Conservation (phyloP, 495 filamentous ascomycete species). For the Xylaria flabelliformis region DNA sequence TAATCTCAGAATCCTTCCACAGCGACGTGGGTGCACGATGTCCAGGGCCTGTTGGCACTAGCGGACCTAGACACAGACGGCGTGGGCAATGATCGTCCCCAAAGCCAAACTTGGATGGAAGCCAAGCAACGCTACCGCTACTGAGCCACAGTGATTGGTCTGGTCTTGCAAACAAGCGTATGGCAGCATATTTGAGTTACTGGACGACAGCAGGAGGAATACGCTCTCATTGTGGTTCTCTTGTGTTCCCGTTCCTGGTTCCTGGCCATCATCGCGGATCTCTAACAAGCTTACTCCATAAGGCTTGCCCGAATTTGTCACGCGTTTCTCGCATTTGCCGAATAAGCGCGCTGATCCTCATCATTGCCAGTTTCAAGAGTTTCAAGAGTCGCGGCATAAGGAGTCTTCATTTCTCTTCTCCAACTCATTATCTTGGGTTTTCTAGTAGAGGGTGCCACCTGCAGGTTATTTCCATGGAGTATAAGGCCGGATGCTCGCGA, state of each 20-base stretch:
- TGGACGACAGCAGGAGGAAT: background rate
- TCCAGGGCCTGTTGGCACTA: conserved; percentile 17
- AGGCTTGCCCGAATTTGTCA: conserved; percentile 25
- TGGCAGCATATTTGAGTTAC: conserved; percentile 10
- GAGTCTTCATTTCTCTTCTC: background rate
- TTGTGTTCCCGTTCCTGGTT: background rate
- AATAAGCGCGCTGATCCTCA: conserved; percentile 25
- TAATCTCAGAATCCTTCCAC: conserved; percentile 22
- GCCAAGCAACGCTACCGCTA: background rate
- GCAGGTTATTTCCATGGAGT: background rate
- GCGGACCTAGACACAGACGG: conserved; percentile 2
- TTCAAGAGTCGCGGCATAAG: conserved; percentile 7
- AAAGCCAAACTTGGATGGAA: background rate
- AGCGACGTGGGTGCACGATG: background rate
- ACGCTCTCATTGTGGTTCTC: background rate
- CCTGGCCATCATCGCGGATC: conserved; percentile 5
- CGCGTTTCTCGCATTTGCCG: conserved; percentile 13
- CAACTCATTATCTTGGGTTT: background rate
- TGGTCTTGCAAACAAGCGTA: background rate
- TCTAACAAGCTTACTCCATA: conserved; percentile 8
- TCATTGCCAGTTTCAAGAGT: conserved; percentile 12
- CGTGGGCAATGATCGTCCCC: conserved; percentile 18
- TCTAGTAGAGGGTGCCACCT: background rate
- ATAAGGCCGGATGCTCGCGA: background rate
- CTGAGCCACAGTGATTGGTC: background rate